Percentiles rank a stretch among this genome's conserved stretches.
Evolutionary conservation across 73 alveolate species (phyloP).

Genomic region (Paraurostyla sp.): DNA sequence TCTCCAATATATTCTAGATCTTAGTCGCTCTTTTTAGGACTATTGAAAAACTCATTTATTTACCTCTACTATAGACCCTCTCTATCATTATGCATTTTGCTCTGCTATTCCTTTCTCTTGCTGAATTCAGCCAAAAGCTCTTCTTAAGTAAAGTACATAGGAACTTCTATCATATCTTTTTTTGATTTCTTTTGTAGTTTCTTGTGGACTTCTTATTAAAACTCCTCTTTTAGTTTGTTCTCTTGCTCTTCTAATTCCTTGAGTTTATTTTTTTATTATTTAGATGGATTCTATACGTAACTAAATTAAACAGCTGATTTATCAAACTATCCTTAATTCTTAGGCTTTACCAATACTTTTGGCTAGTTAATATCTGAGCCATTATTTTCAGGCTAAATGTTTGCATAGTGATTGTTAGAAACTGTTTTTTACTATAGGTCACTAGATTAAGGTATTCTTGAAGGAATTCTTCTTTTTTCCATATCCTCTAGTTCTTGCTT

Average conservation of each 20-base stretch:
- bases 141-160: slow-evolving; percentile 13
- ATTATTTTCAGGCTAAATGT: neutral
- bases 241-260: slow-evolving; percentile 23
- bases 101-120: neutral
- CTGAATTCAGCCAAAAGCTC: slow-evolving; percentile 13
- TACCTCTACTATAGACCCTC: neutral
- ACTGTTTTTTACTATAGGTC: neutral
- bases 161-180: neutral
- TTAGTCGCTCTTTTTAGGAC: neutral
- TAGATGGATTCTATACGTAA: neutral
- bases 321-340: slow-evolving; percentile 35
- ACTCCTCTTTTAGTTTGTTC: neutral
- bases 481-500: neutral
- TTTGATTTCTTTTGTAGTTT: slow-evolving; percentile 15
- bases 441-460: neutral
- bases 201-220: neutral
- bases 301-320: neutral
- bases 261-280: neutral
- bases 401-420: neutral
- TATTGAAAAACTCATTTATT: neutral
- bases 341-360: slow-evolving; percentile 22
- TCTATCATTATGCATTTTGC: neutral
- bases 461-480: neutral
- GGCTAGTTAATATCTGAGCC: neutral
- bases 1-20: neutral